Conservation (phyloP, 1,139 yeast genomes). For the Zygoascus hellenicus region DNA sequence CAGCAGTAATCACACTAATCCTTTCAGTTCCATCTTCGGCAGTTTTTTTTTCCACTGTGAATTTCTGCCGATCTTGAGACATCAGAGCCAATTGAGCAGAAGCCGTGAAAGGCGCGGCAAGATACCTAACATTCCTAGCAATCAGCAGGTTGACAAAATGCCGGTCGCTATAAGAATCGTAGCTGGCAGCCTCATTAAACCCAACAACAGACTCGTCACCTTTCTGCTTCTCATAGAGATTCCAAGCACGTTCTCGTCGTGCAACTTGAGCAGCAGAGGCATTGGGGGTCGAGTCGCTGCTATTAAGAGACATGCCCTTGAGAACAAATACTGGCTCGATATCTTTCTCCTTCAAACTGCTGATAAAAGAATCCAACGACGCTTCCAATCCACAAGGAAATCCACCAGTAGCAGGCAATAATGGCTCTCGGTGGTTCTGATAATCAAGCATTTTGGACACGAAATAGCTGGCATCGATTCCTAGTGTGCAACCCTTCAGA, state of each 20-base stretch:
- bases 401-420: constrained; percentile 77
- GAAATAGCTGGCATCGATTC: constrained; percentile 82
- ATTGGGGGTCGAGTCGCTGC: constrained; percentile 20
- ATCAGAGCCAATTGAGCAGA: constrained; percentile 72
- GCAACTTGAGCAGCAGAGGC: constrained; percentile 13
- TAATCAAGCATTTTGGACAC: constrained; percentile 49
- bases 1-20: constrained; percentile 1
- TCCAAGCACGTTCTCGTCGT: constrained; percentile 36
- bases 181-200: constrained; percentile 27
- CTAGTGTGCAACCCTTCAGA: constrained; percentile 63
- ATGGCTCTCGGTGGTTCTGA: constrained; percentile 62
- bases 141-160: constrained; percentile 56
- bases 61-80: constrained; percentile 19
- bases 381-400: constrained; percentile 60
- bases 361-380: constrained; percentile 54
- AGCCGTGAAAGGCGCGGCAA: constrained; percentile 80
- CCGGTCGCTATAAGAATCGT: constrained; percentile 23
- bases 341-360: constrained; percentile 52
- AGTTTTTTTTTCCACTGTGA: constrained; percentile 1
- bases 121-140: constrained; percentile 53
- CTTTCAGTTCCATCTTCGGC: constrained; percentile 6
- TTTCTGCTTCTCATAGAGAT: constrained; percentile 30
- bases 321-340: constrained; percentile 75
- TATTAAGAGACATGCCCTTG: constrained; percentile 43
- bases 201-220: constrained; percentile 33